Evolutionary conservation across 345 rosid species (phyloP).

Genomic region (Triadica sebifera): DNA sequence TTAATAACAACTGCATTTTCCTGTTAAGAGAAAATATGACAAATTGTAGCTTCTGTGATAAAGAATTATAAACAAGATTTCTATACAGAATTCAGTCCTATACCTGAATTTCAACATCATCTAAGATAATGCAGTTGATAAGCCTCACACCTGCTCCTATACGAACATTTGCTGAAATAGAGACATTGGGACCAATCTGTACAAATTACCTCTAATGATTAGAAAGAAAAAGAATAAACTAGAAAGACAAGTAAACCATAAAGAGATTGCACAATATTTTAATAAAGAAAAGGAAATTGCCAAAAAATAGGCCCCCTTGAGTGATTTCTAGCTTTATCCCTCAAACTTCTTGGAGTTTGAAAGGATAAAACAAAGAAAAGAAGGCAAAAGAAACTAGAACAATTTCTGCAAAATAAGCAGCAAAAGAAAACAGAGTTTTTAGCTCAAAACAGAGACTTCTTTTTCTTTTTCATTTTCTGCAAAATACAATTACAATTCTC

Average conservation of each 20-base stretch:
- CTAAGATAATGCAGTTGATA: slow-evolving; percentile 69
- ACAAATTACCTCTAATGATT: not conserved
- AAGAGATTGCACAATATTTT: not conserved
- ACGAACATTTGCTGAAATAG: slow-evolving; percentile 87
- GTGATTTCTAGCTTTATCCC: too few species aligned
- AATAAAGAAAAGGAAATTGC: not conserved
- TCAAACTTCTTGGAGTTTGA: too few species aligned
- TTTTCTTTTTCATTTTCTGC: too few species aligned
- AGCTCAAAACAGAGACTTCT: too few species aligned
- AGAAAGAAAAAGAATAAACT: not conserved
- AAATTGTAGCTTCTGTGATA: not conserved
- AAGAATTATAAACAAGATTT: not conserved
- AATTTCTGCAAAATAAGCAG: too few species aligned
- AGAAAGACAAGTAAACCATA: not conserved
- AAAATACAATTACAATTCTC: too few species aligned
- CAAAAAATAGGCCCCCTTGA: not conserved
- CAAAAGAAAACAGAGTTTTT: too few species aligned
- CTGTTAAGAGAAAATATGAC: slow-evolving; percentile 33
- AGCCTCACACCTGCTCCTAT: slow-evolving; percentile 95
- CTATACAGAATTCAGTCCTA: slow-evolving; percentile 3
- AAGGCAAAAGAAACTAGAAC: too few species aligned
- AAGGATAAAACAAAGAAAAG: too few species aligned
- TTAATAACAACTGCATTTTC: slow-evolving; percentile 73
- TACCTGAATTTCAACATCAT: slow-evolving; percentile 71
- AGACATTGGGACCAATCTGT: slow-evolving; percentile 95